Base-by-base conservation (phyloP, 345 rosid genomes). In the Eucalyptus coolabah region DNA sequence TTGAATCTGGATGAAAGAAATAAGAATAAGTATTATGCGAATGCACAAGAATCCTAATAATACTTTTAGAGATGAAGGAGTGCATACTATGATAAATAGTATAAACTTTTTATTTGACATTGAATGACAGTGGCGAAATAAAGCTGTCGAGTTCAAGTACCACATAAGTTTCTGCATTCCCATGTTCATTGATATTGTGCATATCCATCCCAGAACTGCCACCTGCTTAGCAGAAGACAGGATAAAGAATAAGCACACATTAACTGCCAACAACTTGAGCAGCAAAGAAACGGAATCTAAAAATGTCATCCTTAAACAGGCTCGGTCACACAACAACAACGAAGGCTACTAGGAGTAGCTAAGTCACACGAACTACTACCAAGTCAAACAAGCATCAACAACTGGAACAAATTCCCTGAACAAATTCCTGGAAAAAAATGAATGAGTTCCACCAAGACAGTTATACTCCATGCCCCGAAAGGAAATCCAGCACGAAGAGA, bases 201-300 rank as follows among this genome's bases (percentile, higher is more conserved):
- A 93, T 93, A 50, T 90, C 94, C 93, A 92, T 91, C 88, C 94
- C 91, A 92, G 89, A 65, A 89, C 92, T 87, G 94, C 92, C 92
- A 92, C 91, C 92, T 59, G 83, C 47, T 12, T 21, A 40, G 47
- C 30, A 40, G 5, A 77, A 77, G 16, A 77, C 47, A 40, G 83
- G 65, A 51, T 51, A 32, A 34, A 24, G 28, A n/a, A 86, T 50
- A n/a, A 86, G 65, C 87, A 51, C 44, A 51, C 44, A 86, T 50
- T n/a, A 50, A n/a, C 54, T 9, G 28, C 21, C 16, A 40, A 77
- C 83, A 37, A 77, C 28, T 77, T 37, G 30, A 77, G 24, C 83
- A 37, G 47, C 26, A 86, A 45, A 86, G 54, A 54, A 54, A 53
- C 14, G 49, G 16, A 40, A 18, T 37, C 15, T 40, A 40, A 47